A percentile compares a stretch with the other conserved stretches of the same genome.
Conservation (phyloP, 345 rosid species). For the Hirschfeldia incana region DNA sequence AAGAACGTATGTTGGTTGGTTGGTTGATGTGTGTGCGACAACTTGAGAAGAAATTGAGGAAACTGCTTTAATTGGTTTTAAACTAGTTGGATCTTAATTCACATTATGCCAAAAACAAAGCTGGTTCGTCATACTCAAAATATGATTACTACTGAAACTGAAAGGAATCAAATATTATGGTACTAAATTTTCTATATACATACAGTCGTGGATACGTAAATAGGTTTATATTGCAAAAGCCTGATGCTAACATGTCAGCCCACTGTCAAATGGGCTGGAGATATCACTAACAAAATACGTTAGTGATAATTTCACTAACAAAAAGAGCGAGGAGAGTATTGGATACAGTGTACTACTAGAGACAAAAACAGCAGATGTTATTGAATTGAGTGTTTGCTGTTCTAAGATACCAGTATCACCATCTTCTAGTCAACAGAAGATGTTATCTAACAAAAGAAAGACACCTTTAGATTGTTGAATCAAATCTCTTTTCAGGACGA, state of each 20-base stretch:
- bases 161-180: background rate
- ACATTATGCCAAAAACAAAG: slow-evolving; percentile 1
- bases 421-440: background rate
- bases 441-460: background rate
- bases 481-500: background rate
- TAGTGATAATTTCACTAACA: background rate
- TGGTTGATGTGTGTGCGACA: background rate
- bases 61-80: slow-evolving; percentile 18
- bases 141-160: background rate
- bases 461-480: background rate
- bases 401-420: background rate
- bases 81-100: slow-evolving; percentile 19
- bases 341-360: background rate
- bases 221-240: background rate
- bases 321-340: background rate
- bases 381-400: slow-evolving; percentile 2
- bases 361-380: background rate
- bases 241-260: background rate
- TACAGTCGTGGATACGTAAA: background rate
- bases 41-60: slow-evolving; percentile 19
- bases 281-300: background rate
- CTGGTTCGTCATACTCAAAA: background rate
- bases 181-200: background rate
- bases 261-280: background rate
- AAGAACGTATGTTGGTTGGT: background rate